phyloP scores from a whole-genome alignment of 768 basidiomycete species.

The Leucogyrophana mollusca region DNA sequence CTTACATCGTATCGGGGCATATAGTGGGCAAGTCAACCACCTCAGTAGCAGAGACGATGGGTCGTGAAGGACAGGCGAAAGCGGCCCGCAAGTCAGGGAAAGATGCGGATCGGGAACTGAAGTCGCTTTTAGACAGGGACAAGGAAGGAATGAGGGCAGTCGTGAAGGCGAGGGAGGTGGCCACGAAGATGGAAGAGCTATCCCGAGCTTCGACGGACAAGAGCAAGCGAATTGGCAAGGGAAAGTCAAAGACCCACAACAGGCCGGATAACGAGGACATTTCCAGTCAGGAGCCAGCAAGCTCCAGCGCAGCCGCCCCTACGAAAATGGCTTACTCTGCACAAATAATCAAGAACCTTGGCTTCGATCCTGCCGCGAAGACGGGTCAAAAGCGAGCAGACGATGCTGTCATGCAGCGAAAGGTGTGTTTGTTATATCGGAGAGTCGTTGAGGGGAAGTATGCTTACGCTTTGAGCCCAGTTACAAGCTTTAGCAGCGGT shows the following conservation, averaged over 20 bases:
- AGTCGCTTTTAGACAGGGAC: constrained; percentile 60
- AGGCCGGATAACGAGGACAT: constrained; percentile 8
- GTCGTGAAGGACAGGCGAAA: constrained; percentile 77
- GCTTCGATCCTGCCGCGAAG: constrained; percentile 75
- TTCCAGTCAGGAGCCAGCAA: constrained; percentile 15
- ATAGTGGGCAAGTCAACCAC: constrained; percentile 51
- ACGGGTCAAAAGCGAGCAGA: constrained; percentile 42
- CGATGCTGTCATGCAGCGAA: constrained; percentile 46
- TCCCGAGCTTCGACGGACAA: constrained; percentile 8
- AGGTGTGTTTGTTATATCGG: constrained; percentile 41
- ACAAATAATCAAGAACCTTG: constrained; percentile 64
- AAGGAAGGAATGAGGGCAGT: constrained; percentile 68
- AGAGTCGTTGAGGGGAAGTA: background rate
- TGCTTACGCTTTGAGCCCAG: constrained; percentile 30
- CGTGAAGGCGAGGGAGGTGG: constrained; percentile 55
- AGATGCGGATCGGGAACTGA: constrained; percentile 61
- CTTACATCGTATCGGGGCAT: constrained; percentile 83
- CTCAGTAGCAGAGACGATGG: constrained; percentile 68
- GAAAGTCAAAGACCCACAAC: constrained; percentile 16
- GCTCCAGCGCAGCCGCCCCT: constrained; percentile 3
- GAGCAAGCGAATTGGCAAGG: constrained; percentile 12
- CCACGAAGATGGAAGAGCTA: constrained; percentile 23
- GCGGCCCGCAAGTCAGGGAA: constrained; percentile 61
- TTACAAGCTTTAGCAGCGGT: constrained; percentile 54
- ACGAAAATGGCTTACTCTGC: constrained; percentile 60